Evolutionary conservation across 306 rosid species (phyloP).

Genomic region (Hylodesmum podocarpum): DNA sequence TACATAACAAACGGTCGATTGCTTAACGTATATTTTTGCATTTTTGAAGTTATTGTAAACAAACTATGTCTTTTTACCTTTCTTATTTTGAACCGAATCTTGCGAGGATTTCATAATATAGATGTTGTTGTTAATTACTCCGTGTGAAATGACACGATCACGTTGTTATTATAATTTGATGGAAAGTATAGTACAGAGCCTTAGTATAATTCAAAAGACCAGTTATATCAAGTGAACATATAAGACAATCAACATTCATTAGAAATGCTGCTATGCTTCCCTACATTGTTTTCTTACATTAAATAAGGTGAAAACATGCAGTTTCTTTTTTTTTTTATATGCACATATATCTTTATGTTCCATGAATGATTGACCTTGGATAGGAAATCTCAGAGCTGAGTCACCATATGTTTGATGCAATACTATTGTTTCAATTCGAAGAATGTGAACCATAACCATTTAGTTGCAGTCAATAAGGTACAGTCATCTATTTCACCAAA

Average conservation of each 20-base stretch:
- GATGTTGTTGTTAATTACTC: conserved; percentile 15
- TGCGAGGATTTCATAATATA: too few relatives aligned
- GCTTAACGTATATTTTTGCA: too few relatives aligned
- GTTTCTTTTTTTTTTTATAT: neutral
- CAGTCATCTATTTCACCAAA: neutral
- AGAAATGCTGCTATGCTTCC: conserved; percentile 54
- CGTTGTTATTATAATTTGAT: conserved; percentile 25
- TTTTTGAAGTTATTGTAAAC: too few relatives aligned
- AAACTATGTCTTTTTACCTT: too few relatives aligned
- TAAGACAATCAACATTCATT: conserved; percentile 52
- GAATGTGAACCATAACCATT: neutral
- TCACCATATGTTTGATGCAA: conserved; percentile 26
- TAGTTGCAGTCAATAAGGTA: neutral
- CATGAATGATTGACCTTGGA: conserved; percentile 37
- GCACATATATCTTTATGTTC: neutral
- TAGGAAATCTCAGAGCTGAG: conserved; percentile 37
- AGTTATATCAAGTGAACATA: conserved; percentile 30
- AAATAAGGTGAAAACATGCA: conserved; percentile 28
- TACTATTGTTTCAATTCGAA: neutral
- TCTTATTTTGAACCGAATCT: too few relatives aligned
- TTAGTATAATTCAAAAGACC: neutral
- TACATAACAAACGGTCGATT: too few relatives aligned
- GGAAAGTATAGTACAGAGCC: neutral
- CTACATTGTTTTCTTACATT: conserved; percentile 53
- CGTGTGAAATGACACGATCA: conserved; percentile 1